These are phyloP conservation scores for Cryphonectria radicalis DNA, from an alignment of 2,329 filamentous ascomycete genomes.

Conservation along the genomic window DNA sequence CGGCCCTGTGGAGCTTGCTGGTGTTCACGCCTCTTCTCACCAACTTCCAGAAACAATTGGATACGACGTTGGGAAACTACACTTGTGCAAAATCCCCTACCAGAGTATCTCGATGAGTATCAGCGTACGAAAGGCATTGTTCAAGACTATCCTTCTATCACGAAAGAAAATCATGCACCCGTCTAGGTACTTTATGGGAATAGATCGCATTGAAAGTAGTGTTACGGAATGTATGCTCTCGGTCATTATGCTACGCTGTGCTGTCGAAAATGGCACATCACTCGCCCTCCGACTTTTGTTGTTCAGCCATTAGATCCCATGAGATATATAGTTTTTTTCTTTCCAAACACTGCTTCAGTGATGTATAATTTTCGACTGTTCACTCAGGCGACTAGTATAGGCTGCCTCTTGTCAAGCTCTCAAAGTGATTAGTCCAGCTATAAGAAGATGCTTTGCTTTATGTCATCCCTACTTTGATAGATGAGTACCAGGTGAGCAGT, in stretches of 20 bases:
- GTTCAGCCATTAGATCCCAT: no score
- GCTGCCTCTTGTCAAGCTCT: neutral
- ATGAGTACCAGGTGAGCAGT: no score
- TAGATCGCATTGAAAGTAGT: neutral
- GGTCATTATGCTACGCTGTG: neutral
- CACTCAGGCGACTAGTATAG: no score
- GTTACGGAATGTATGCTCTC: neutral
- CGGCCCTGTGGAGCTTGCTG: neutral
- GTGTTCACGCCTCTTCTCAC: neutral
- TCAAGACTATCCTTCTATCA: neutral
- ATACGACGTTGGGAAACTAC: neutral
- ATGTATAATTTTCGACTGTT: no score
- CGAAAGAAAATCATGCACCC: neutral
- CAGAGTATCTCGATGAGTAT: neutral
- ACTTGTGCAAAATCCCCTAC: neutral
- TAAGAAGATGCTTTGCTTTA: no score
- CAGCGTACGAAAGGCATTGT: conserved; percentile 3
- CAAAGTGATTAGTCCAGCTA: no score
- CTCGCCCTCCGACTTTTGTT: no score
- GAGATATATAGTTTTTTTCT: no score
- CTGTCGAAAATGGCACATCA: no score
- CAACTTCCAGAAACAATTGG: neutral
- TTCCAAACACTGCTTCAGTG: no score
- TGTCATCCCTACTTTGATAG: no score
- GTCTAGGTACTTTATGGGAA: neutral